These are phyloP conservation scores for Serendipita sp. DNA, from an alignment of 768 basidiomycete genomes.

Conservation along the genomic window DNA sequence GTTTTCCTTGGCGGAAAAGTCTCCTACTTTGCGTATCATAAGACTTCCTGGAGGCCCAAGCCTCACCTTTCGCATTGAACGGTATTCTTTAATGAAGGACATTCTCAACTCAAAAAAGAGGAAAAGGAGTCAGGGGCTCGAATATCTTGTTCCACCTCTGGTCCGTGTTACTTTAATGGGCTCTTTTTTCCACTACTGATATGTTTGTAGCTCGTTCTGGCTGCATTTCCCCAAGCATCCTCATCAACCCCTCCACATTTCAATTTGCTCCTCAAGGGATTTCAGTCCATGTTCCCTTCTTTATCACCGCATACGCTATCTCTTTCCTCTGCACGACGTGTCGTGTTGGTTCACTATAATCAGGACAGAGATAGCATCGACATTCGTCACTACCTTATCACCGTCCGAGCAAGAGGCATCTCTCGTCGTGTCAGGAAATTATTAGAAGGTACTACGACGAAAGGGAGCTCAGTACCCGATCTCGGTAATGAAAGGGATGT, in stretches of 20 bases:
- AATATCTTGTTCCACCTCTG: constrained; percentile 83
- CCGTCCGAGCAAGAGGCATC: constrained; percentile 86
- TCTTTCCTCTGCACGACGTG: constrained; percentile 79
- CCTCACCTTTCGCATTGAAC: constrained; percentile 78
- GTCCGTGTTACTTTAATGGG: constrained; percentile 30
- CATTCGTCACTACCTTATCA: constrained; percentile 87
- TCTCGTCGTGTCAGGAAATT: constrained; percentile 81
- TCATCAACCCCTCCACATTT: constrained; percentile 69
- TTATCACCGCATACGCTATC: constrained; percentile 66
- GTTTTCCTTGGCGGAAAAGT: constrained; percentile 71
- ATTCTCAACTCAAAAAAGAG: constrained; percentile 47
- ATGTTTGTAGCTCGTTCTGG: constrained; percentile 63
- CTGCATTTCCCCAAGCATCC: constrained; percentile 63
- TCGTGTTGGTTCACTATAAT: constrained; percentile 88
- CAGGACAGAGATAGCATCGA: constrained; percentile 72
- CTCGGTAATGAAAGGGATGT: constrained; percentile 86
- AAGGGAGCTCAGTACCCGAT: constrained; percentile 38
- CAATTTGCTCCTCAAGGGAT: constrained; percentile 83
- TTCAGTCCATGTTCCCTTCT: constrained; percentile 91
- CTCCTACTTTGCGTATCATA: constrained; percentile 74
- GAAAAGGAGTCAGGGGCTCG: constrained; percentile 61
- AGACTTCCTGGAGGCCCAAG: constrained; percentile 84
- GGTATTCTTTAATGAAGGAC: constrained; percentile 86
- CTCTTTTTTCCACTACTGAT: neutral
- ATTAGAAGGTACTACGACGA: constrained; percentile 42